A percentile compares a stretch with the other conserved stretches of the same genome.
phyloP scores from a whole-genome alignment of 169 alveolate species.

The Eimeria mitis region DNA sequence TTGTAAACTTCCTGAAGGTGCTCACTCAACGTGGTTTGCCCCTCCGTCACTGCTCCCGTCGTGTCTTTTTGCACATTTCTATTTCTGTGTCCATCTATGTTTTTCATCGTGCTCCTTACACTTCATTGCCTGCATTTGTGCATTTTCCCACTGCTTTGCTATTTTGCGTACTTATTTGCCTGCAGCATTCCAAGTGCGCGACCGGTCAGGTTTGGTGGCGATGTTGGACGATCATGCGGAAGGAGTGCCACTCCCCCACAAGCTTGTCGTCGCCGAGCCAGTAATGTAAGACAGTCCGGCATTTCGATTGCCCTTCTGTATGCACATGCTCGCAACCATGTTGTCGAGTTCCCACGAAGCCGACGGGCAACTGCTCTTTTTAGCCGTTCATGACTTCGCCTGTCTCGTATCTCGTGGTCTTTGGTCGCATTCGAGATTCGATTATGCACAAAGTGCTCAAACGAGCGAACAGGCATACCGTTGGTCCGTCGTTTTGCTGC shows the following conservation, averaged over 20 bases:
- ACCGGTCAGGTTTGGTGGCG: slow-evolving; percentile 25
- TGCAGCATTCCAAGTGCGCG: slow-evolving; percentile 44
- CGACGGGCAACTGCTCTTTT: slow-evolving; percentile 20
- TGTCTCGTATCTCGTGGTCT: neutral
- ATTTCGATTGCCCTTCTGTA: neutral
- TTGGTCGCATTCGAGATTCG: neutral
- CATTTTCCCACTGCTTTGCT: neutral
- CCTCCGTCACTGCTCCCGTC: neutral
- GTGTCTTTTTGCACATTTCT: neutral
- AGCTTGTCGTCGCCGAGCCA: slow-evolving; percentile 11
- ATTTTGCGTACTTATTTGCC: neutral
- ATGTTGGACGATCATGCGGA: slow-evolving; percentile 39
- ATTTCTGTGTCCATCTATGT: neutral
- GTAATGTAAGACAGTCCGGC: neutral
- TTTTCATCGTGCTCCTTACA: neutral
- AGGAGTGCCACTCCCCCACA: slow-evolving; percentile 27
- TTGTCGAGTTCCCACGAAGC: neutral
- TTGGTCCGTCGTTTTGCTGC: neutral
- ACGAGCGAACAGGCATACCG: neutral
- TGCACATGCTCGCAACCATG: neutral
- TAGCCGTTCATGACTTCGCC: slow-evolving; percentile 33
- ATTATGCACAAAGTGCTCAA: neutral
- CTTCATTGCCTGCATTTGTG: neutral
- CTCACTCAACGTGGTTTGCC: neutral
- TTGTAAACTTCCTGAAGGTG: neutral